A percentile compares a stretch with the other conserved stretches of the same genome.
phyloP scores from a whole-genome alignment of 2,329 filamentous ascomycete species.

The Ophiocordyceps camponoti-rufipedis region DNA sequence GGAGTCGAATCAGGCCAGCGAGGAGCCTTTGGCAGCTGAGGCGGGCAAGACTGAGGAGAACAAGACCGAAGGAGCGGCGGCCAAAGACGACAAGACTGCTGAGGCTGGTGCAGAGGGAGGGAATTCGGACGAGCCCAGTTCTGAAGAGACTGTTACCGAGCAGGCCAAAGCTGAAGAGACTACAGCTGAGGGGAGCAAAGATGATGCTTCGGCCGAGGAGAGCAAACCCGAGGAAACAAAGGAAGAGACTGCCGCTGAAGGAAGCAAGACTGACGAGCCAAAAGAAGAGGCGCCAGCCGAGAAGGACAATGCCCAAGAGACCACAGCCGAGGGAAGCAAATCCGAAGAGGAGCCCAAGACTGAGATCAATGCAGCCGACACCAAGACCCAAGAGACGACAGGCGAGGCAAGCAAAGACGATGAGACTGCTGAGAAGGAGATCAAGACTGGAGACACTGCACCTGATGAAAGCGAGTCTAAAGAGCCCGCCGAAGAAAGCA shows the following conservation, averaged over 20 bases:
- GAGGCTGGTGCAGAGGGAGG: slow-evolving; percentile 1
- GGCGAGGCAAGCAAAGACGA: too few species aligned
- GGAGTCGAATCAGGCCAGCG: neutral
- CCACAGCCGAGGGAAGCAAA: neutral
- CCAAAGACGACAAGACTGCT: neutral
- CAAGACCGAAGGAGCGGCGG: neutral
- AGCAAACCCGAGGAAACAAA: neutral
- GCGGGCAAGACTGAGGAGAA: neutral
- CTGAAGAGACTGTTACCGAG: neutral
- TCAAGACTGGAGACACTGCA: too few species aligned
- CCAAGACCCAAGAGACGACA: too few species aligned
- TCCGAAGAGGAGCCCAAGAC: neutral
- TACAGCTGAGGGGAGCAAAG: neutral
- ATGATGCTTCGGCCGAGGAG: too few species aligned
- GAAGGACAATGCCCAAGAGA: neutral
- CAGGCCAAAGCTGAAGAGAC: neutral
- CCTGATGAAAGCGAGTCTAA: too few species aligned
- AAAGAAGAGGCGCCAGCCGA: neutral
- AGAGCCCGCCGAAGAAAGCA: neutral
- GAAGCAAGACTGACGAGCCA: neutral
- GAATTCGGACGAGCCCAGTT: neutral
- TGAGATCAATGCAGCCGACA: neutral
- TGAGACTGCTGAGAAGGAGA: too few species aligned
- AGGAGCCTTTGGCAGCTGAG: neutral
- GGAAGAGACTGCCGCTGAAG: neutral